Evolutionary conservation across 345 rosid genomes (phyloP).

Genomic region (Murraya paniculata): DNA sequence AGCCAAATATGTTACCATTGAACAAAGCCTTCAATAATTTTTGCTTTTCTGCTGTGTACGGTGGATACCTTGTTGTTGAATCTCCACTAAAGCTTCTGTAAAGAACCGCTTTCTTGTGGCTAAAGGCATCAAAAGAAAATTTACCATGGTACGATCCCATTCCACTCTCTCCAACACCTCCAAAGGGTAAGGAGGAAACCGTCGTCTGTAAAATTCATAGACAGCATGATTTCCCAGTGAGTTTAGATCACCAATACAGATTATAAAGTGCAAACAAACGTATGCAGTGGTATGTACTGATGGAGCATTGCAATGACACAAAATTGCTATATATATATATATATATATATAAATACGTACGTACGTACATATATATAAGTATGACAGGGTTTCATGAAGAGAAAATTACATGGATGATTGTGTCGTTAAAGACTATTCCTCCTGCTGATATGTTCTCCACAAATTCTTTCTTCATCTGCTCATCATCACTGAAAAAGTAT

Average conservation of each 20-base stretch:
- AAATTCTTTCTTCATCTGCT: constrained; percentile 51
- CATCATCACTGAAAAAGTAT: constrained; percentile 62
- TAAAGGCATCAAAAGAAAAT: constrained; percentile 82
- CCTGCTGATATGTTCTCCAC: constrained; percentile 59
- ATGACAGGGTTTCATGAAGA: background rate
- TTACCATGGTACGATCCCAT: constrained; percentile 86
- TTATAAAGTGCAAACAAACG: background rate
- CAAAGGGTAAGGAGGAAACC: constrained; percentile 59
- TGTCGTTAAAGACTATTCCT: constrained; percentile 71
- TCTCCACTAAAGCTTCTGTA: constrained; percentile 66
- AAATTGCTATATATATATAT: background rate
- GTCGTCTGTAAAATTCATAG: constrained; percentile 44
- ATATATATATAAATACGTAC: background rate
- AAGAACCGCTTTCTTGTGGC: constrained; percentile 79
- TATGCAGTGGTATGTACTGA: background rate
- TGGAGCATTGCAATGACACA: background rate
- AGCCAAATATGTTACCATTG: constrained; percentile 40
- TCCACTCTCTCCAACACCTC: constrained; percentile 97
- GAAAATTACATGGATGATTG: constrained; percentile 52
- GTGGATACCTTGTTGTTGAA: constrained; percentile 64
- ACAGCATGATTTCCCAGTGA: background rate
- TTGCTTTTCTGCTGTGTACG: constrained; percentile 56
- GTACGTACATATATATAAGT: background rate
- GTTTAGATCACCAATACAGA: background rate
- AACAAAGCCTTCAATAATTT: constrained; percentile 53